Evolutionary conservation across 208 protist species (phyloP).

Genomic region (Vickermania ingenoplastis): DNA sequence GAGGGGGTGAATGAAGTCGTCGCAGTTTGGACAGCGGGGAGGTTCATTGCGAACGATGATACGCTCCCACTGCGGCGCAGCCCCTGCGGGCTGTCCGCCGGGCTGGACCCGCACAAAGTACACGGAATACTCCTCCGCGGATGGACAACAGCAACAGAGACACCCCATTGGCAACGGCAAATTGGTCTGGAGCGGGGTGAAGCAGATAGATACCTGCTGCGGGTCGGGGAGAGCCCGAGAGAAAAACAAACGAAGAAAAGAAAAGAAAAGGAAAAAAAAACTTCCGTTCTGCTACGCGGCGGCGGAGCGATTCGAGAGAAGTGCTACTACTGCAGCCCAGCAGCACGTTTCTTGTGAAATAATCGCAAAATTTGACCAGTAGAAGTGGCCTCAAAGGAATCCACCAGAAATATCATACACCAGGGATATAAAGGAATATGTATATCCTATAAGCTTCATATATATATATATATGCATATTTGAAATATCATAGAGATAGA

Average conservation of each 20-base stretch:
- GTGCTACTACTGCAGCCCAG: too few relatives aligned
- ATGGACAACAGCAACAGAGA: neutral
- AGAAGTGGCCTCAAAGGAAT: too few relatives aligned
- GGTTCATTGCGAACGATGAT: neutral
- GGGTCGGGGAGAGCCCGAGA: too few relatives aligned
- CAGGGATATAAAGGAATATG: neutral
- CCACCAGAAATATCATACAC: neutral
- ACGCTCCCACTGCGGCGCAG: neutral
- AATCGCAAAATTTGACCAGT: too few relatives aligned
- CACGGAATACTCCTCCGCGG: neutral
- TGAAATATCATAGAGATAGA: too few relatives aligned
- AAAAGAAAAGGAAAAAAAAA: too few relatives aligned
- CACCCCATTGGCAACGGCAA: neutral
- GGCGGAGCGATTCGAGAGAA: too few relatives aligned
- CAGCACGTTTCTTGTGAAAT: too few relatives aligned
- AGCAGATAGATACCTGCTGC: too few relatives aligned
- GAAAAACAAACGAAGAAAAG: too few relatives aligned
- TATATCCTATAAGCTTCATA: neutral
- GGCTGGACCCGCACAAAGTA: neutral
- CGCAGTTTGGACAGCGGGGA: neutral
- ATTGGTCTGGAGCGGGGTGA: neutral
- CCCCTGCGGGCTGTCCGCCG: neutral
- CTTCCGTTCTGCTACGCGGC: too few relatives aligned
- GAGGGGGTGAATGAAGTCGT: neutral
- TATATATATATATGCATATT: neutral